phyloP scores from a whole-genome alignment of 805 yeast species.

The Yarrowia deformans region DNA sequence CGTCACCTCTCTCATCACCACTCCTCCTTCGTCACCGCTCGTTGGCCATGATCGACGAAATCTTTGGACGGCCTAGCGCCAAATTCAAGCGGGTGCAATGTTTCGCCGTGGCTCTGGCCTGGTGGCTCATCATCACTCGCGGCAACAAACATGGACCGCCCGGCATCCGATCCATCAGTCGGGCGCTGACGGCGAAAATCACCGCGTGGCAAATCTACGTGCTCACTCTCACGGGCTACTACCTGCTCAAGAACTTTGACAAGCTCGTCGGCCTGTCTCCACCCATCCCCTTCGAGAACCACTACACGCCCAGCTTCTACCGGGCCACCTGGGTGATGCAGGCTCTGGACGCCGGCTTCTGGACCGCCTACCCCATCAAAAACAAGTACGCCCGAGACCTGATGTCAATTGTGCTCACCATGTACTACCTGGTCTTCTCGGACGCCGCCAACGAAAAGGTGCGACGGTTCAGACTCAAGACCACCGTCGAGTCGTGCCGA shows the following conservation, averaged over 20 bases:
- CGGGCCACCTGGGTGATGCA: constrained; percentile 48
- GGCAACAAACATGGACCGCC: constrained; percentile 48
- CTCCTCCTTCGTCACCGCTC: not conserved
- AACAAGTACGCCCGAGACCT: constrained; percentile 44
- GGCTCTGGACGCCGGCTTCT: constrained; percentile 49
- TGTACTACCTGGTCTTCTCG: constrained; percentile 47
- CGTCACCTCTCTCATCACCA: not conserved
- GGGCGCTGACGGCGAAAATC: constrained; percentile 41
- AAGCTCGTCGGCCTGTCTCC: constrained; percentile 45
- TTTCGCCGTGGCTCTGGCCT: constrained; percentile 43
- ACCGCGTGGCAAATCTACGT: constrained; percentile 49
- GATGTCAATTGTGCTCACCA: constrained; percentile 44
- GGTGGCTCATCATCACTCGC: constrained; percentile 44
- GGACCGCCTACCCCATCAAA: constrained; percentile 48
- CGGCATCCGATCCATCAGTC: constrained; percentile 41
- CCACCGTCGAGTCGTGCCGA: constrained; percentile 46
- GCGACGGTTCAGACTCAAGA: constrained; percentile 45
- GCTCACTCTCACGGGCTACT: constrained; percentile 46
- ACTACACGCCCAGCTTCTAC: constrained; percentile 45
- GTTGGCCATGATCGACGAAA: constrained; percentile 44
- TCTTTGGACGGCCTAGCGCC: constrained; percentile 47
- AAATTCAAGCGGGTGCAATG: constrained; percentile 46
- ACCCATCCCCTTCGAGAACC: constrained; percentile 46
- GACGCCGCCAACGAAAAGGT: constrained; percentile 49
- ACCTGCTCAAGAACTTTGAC: constrained; percentile 48